A percentile compares a stretch with the other conserved stretches of the same genome.
Evolutionary conservation across 2,329 filamentous ascomycete genomes (phyloP).

Genomic region (Zasmidium angulare): DNA sequence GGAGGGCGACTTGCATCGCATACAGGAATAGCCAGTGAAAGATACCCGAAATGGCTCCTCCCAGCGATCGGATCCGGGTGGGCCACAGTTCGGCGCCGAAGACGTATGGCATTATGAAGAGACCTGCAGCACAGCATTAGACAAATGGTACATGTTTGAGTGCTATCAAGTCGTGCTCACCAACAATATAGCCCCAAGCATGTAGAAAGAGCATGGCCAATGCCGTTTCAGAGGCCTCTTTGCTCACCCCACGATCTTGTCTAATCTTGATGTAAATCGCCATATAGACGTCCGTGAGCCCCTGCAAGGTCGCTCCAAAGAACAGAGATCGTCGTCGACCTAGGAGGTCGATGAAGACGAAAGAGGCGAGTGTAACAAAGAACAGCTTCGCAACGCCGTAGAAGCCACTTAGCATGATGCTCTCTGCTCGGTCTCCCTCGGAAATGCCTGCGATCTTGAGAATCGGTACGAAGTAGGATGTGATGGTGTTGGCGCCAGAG

Average conservation of each 20-base stretch:
- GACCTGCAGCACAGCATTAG: too few species aligned
- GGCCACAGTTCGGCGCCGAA: not conserved
- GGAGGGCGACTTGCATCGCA: not conserved
- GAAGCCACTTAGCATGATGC: not conserved
- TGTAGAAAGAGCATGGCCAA: not conserved
- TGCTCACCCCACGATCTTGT: not conserved
- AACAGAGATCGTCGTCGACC: not conserved
- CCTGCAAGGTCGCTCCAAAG: not conserved
- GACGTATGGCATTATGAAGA: not conserved
- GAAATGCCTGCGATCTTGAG: not conserved
- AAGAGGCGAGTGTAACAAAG: not conserved
- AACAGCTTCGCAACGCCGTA: not conserved
- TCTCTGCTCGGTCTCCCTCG: not conserved
- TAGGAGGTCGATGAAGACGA: not conserved
- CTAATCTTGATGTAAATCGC: not conserved
- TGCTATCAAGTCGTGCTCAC: too few species aligned
- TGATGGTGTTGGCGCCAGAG: not conserved
- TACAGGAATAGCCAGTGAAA: not conserved
- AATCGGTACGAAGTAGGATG: not conserved
- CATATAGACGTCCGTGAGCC: not conserved
- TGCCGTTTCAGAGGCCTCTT: not conserved
- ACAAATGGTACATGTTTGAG: too few species aligned
- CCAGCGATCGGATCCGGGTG: not conserved
- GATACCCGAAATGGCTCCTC: not conserved
- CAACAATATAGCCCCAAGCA: not conserved